Conservation (phyloP, 2,329 filamentous ascomycete species). For the Niveomyces coronatus region DNA sequence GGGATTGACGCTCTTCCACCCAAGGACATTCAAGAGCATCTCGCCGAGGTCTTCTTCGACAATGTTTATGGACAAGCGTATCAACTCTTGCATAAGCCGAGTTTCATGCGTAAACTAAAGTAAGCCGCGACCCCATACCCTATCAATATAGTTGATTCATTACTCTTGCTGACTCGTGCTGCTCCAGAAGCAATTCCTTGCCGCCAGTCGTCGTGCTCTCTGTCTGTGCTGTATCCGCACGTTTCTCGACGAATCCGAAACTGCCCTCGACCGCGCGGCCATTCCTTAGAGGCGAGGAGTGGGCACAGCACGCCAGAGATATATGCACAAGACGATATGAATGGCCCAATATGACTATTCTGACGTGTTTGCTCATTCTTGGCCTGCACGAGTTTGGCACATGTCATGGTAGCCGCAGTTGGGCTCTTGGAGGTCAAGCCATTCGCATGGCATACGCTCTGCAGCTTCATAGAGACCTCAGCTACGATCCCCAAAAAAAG, state of each 20-base stretch:
- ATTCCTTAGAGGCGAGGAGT: slow-evolving; percentile 82
- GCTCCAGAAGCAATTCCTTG: slow-evolving; percentile 44
- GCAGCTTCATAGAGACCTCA: slow-evolving; percentile 84
- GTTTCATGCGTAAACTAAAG: slow-evolving; percentile 82
- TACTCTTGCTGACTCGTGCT: not conserved
- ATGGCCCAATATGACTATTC: slow-evolving; percentile 88
- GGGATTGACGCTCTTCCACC: slow-evolving; percentile 74
- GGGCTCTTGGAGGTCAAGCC: slow-evolving; percentile 90
- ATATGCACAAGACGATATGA: slow-evolving; percentile 85
- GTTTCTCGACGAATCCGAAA: slow-evolving; percentile 83
- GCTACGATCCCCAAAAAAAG: slow-evolving; percentile 64
- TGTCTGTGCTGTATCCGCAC: slow-evolving; percentile 88
- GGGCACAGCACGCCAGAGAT: slow-evolving; percentile 77
- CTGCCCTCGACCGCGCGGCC: slow-evolving; percentile 60
- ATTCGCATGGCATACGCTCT: slow-evolving; percentile 95
- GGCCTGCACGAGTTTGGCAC: slow-evolving; percentile 94
- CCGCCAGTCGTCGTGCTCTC: slow-evolving; percentile 89
- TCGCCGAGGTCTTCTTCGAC: slow-evolving; percentile 92
- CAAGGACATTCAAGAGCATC: slow-evolving; percentile 82
- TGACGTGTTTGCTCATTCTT: slow-evolving; percentile 81
- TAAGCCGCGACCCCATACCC: slow-evolving; percentile 29
- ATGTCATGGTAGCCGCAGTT: slow-evolving; percentile 89
- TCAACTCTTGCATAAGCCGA: slow-evolving; percentile 89
- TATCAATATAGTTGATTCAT: not conserved
- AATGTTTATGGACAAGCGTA: slow-evolving; percentile 94